phyloP scores from a whole-genome alignment of 148 eudicot species.

The Spergularia bocconei region DNA sequence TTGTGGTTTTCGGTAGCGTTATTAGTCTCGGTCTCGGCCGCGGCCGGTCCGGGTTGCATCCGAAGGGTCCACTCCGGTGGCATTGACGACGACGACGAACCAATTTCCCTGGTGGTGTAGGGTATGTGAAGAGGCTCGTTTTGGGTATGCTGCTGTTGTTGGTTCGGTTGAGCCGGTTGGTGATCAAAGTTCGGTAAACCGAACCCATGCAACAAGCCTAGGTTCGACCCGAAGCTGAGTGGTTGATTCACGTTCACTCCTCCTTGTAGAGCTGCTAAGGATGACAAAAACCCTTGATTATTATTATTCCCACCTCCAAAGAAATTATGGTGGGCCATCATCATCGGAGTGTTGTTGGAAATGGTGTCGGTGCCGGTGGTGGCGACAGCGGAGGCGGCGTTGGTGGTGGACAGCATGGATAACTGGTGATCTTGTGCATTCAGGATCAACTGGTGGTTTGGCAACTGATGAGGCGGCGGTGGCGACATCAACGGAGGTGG shows the following conservation, averaged over 20 bases:
- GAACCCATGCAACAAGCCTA: conserved; percentile 34
- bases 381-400: not conserved
- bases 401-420: not conserved
- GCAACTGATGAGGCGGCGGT: not conserved
- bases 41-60: not conserved
- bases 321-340: not conserved
- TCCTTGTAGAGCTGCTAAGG: conserved; percentile 31
- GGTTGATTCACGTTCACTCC: conserved; percentile 19
- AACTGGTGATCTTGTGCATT: not conserved
- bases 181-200: conserved; percentile 14
- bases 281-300: conserved; percentile 29
- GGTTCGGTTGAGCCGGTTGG: not conserved
- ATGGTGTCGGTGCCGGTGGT: not conserved
- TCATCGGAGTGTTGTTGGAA: not conserved
- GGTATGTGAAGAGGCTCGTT: conserved; percentile 10
- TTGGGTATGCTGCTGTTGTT: not conserved
- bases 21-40: not conserved
- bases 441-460: not conserved
- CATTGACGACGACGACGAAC: conserved; percentile 13
- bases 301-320: conserved; percentile 8
- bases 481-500: too few species aligned
- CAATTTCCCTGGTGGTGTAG: conserved; percentile 11
- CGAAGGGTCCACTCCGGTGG: conserved; percentile 14
- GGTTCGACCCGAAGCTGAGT: conserved; percentile 26
- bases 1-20: not conserved